Evolutionary conservation across 2,329 filamentous ascomycete genomes (phyloP).

Genomic region (Orbilia brochopaga): DNA sequence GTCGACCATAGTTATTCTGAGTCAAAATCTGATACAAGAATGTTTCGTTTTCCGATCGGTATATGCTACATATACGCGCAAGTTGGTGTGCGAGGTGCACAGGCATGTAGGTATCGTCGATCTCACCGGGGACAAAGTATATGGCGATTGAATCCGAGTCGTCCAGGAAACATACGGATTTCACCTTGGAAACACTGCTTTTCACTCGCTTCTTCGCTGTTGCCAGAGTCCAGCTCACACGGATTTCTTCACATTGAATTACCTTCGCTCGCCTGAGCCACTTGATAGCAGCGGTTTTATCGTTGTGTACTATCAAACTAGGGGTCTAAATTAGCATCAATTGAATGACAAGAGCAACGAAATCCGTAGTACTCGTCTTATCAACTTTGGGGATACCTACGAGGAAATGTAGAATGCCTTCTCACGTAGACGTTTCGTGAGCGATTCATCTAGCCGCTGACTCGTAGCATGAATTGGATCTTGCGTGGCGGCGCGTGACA

Average conservation of each 20-base stretch:
- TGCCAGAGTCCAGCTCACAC: not conserved
- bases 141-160: not conserved
- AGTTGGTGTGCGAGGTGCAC: conserved; percentile 2
- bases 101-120: not conserved
- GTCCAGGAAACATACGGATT: not conserved
- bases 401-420: conserved; percentile 1
- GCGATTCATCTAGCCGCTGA: not conserved
- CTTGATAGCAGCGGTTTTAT: not conserved
- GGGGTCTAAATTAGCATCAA: not conserved
- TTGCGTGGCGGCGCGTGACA: not conserved
- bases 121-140: not conserved
- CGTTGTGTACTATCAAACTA: not conserved
- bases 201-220: not conserved
- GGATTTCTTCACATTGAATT: not conserved
- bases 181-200: not conserved
- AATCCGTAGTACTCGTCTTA: not conserved
- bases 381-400: not conserved
- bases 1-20: not conserved
- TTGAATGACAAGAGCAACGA: not conserved
- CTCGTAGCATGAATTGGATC: not conserved
- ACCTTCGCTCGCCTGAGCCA: not conserved
- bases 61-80: not conserved
- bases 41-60: not conserved
- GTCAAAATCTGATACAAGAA: conserved; percentile 1
- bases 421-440: not conserved